A percentile compares a stretch with the other conserved stretches of the same genome.
These are phyloP conservation scores for Pseudoturritis turrita DNA, from an alignment of 345 rosid species.

Conservation along the genomic window DNA sequence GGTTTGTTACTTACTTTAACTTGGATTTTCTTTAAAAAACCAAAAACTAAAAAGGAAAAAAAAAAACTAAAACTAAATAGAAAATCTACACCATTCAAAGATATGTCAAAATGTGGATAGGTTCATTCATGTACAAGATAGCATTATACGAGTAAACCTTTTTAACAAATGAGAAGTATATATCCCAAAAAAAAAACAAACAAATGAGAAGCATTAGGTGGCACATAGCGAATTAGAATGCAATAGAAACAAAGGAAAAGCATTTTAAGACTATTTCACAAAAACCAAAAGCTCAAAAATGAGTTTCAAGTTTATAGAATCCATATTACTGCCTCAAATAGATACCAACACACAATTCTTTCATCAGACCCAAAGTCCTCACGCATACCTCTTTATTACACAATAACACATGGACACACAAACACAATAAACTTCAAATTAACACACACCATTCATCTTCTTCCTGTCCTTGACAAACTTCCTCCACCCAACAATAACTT, in stretches of 20 bases:
- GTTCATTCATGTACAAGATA: no score
- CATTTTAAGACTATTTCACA: not conserved
- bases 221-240: no score
- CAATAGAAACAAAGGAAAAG: no score
- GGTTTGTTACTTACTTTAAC: not conserved
- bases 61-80: no score
- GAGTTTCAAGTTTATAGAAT: not conserved
- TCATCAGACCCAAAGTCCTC: constrained; percentile 2
- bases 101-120: no score
- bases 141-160: no score
- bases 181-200: no score
- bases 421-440: not conserved
- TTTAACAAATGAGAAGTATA: no score
- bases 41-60: no score
- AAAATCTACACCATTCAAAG: no score
- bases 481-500: constrained; percentile 54
- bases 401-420: not conserved
- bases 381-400: not conserved
- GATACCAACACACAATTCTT: constrained; percentile 5
- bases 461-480: constrained; percentile 43
- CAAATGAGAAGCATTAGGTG: no score
- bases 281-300: not conserved
- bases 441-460: constrained; percentile 43
- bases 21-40: no score
- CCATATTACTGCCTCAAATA: not conserved